These are phyloP conservation scores for Phytophthora sp. DNA, from an alignment of 352 stramenopile species.

Conservation along the genomic window DNA sequence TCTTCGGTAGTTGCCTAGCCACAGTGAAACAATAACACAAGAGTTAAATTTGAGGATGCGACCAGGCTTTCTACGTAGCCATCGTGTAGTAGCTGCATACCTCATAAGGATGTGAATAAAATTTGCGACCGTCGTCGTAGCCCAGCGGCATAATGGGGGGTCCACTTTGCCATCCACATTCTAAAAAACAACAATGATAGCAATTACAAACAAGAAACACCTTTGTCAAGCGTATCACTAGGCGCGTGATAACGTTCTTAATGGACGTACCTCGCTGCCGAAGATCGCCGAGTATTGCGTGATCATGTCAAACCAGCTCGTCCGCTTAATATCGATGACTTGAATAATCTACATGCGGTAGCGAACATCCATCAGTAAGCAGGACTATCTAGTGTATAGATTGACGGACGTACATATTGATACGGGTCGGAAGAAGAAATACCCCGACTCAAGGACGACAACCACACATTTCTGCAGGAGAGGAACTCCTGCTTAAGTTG, in stretches of 20 bases:
- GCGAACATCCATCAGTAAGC: background rate
- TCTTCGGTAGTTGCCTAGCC: slow-evolving; percentile 81
- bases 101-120: slow-evolving; percentile 85
- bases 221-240: background rate
- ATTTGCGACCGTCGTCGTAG: slow-evolving; percentile 76
- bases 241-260: background rate
- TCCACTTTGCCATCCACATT: slow-evolving; percentile 86
- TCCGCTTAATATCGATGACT: slow-evolving; percentile 88
- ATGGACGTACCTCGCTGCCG: slow-evolving; percentile 60
- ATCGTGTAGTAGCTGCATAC: slow-evolving; percentile 36
- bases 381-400: background rate
- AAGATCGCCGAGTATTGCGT: slow-evolving; percentile 93
- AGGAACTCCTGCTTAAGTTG: slow-evolving; percentile 90
- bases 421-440: slow-evolving; percentile 77
- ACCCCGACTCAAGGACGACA: slow-evolving; percentile 62
- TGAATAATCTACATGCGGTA: slow-evolving; percentile 64
- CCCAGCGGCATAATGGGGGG: slow-evolving; percentile 79
- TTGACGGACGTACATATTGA: slow-evolving; percentile 65
- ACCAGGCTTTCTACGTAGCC: too few species aligned
- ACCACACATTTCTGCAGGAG: slow-evolving; percentile 73
- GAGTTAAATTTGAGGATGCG: too few species aligned
- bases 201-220: background rate
- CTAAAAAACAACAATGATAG: slow-evolving; percentile 13
- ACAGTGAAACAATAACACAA: slow-evolving; percentile 7
- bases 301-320: slow-evolving; percentile 92